Percentiles rank a stretch among this genome's conserved stretches.
Evolutionary conservation across 768 basidiomycete species (phyloP).

Genomic region (Leccinum broughii): DNA sequence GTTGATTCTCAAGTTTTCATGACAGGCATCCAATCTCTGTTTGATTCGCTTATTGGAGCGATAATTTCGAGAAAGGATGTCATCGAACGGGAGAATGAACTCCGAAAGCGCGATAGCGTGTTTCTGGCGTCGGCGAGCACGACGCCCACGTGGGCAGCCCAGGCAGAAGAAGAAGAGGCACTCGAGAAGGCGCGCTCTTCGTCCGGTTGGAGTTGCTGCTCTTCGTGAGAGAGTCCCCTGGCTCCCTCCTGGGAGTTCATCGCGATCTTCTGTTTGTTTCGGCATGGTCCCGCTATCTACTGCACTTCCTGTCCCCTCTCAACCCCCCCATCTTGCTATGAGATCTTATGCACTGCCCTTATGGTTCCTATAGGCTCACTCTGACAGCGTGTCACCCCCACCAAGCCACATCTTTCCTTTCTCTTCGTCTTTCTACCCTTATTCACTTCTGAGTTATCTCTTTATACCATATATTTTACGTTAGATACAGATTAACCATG

Average conservation of each 20-base stretch:
- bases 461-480: slow-evolving; percentile 42
- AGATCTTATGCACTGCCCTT: slow-evolving; percentile 26
- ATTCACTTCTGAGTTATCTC: slow-evolving; percentile 40
- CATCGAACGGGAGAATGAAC: slow-evolving; percentile 80
- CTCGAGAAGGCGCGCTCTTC: slow-evolving; percentile 48
- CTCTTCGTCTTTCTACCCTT: slow-evolving; percentile 24
- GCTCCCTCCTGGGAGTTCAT: slow-evolving; percentile 8
- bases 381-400: slow-evolving; percentile 23
- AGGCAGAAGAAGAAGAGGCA: slow-evolving; percentile 80
- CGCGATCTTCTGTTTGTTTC: slow-evolving; percentile 14
- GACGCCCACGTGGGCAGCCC: slow-evolving; percentile 74
- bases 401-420: slow-evolving; percentile 14
- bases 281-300: slow-evolving; percentile 24
- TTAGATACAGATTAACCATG: slow-evolving; percentile 38
- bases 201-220: slow-evolving; percentile 71
- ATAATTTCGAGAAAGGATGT: slow-evolving; percentile 77
- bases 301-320: slow-evolving; percentile 13
- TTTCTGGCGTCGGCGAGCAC: slow-evolving; percentile 62
- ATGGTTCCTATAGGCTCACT: slow-evolving; percentile 25
- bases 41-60: slow-evolving; percentile 74
- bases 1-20: slow-evolving; percentile 13
- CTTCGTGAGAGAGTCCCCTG: slow-evolving; percentile 34
- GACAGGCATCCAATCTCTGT: slow-evolving; percentile 77
- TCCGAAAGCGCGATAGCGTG: slow-evolving; percentile 82
- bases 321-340: slow-evolving; percentile 26